Conservation (phyloP, 306 rosid genomes). For the Boehmeria nivea region DNA sequence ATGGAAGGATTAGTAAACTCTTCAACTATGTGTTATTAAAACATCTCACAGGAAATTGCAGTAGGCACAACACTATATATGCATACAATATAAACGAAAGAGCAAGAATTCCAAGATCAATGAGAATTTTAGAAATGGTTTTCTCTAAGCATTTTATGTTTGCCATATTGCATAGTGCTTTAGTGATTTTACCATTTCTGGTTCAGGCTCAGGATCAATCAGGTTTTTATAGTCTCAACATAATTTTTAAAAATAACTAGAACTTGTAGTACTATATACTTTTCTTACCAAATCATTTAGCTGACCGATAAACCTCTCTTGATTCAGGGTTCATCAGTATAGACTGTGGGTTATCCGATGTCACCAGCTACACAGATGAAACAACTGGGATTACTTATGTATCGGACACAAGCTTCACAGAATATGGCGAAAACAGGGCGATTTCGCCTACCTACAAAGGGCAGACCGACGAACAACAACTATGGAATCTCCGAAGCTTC, state of each 20-base stretch:
- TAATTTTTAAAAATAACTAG: too few species aligned
- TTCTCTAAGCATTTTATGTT: neutral
- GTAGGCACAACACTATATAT: too few species aligned
- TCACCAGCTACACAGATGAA: slow-evolving; percentile 20
- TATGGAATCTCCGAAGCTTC: slow-evolving; percentile 11
- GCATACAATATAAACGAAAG: too few species aligned
- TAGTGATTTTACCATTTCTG: neutral
- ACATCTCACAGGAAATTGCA: too few species aligned
- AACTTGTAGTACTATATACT: too few species aligned
- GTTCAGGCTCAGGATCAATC: slow-evolving; percentile 2
- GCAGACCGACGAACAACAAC: slow-evolving; percentile 4
- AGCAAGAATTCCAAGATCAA: too few species aligned
- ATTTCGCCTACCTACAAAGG: slow-evolving; percentile 10
- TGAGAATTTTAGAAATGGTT: neutral
- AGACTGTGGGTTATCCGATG: slow-evolving; percentile 16
- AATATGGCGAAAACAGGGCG: slow-evolving; percentile 12
- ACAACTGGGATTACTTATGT: slow-evolving; percentile 12
- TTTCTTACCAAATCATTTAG: too few species aligned
- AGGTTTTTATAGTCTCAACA: neutral
- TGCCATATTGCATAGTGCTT: neutral
- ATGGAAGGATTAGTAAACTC: too few species aligned
- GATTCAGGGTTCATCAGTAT: slow-evolving; percentile 18
- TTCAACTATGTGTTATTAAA: too few species aligned
- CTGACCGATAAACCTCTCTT: too few species aligned
- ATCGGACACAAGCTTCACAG: slow-evolving; percentile 16